Conservation (phyloP, 768 basidiomycete species). For the Russula griseocarnosa region DNA sequence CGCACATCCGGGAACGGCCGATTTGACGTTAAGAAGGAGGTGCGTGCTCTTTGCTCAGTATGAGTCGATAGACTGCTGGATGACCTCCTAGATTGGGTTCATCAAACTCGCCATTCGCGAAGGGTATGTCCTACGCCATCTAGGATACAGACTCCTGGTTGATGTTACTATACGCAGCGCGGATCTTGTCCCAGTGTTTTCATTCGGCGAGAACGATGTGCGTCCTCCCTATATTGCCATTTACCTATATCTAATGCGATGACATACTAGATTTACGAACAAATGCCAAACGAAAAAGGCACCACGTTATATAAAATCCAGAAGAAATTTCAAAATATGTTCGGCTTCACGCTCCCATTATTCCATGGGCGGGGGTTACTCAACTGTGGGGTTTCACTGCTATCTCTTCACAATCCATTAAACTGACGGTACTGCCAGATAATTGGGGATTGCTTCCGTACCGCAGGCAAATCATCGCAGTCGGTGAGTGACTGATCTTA, state of each 20-base stretch:
- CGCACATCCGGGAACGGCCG: slow-evolving; percentile 96
- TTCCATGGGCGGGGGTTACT: slow-evolving; percentile 93
- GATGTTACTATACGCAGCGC: slow-evolving; percentile 49
- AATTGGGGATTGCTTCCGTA: slow-evolving; percentile 96
- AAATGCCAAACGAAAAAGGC: slow-evolving; percentile 93
- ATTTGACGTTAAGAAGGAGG: slow-evolving; percentile 74
- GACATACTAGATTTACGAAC: slow-evolving; percentile 79
- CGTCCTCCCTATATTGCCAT: slow-evolving; percentile 32
- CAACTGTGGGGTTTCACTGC: slow-evolving; percentile 61
- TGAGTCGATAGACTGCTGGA: not conserved
- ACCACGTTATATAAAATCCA: slow-evolving; percentile 84
- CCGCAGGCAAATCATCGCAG: slow-evolving; percentile 90
- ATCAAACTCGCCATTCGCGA: slow-evolving; percentile 91
- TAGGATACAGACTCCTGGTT: slow-evolving; percentile 1
- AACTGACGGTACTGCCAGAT: slow-evolving; percentile 48
- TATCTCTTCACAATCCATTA: not conserved
- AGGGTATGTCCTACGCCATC: slow-evolving; percentile 49
- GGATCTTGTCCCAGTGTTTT: slow-evolving; percentile 95
- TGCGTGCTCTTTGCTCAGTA: slow-evolving; percentile 34
- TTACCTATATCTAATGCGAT: not conserved
- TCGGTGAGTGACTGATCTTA: slow-evolving; percentile 59
- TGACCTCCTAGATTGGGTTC: slow-evolving; percentile 63
- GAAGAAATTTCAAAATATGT: slow-evolving; percentile 84
- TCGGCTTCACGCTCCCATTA: slow-evolving; percentile 93
- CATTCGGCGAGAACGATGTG: slow-evolving; percentile 98